phyloP scores from a whole-genome alignment of 163 green algal genomes.

The Volvox carteri region DNA sequence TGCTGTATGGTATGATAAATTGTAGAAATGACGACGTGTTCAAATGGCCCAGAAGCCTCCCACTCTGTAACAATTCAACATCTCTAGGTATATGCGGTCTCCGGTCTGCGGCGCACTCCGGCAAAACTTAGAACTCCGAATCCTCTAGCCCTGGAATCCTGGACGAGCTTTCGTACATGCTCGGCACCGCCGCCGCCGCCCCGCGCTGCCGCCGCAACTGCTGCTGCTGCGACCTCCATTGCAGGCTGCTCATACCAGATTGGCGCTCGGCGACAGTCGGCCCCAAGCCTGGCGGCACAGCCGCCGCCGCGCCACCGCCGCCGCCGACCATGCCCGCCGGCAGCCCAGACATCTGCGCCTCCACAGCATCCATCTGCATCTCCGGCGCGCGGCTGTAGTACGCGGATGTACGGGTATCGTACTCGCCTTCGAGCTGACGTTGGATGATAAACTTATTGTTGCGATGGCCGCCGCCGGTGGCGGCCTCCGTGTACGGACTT shows the following conservation, averaged over 20 bases:
- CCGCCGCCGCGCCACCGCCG: not conserved
- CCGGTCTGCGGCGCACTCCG: too few species aligned
- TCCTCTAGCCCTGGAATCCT: constrained; percentile 43
- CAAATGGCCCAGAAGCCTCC: too few species aligned
- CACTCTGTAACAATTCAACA: too few species aligned
- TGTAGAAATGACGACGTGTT: too few species aligned
- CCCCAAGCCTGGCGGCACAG: not conserved
- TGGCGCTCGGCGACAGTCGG: constrained; percentile 27
- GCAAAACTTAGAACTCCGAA: constrained; percentile 28
- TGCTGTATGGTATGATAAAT: too few species aligned
- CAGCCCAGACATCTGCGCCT: constrained; percentile 6
- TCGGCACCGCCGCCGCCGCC: not conserved
- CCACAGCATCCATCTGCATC: constrained; percentile 43
- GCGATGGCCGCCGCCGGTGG: not conserved
- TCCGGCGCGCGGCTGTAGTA: constrained; percentile 39
- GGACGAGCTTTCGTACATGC: constrained; percentile 47
- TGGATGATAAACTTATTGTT: constrained; percentile 52
- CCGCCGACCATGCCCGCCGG: constrained; percentile 27
- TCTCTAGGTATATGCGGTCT: too few species aligned
- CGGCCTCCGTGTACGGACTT: constrained; percentile 27
- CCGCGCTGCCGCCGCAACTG: not conserved
- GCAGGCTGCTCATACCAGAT: not conserved
- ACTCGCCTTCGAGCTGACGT: constrained; percentile 46
- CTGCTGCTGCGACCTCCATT: not conserved
- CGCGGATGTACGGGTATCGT: constrained; percentile 33